Evolutionary conservation across 371 early-diverging fungal species (phyloP), one percentile per base, ranked within the genome.

Genomic region (Mucor velutinosus): DNA sequence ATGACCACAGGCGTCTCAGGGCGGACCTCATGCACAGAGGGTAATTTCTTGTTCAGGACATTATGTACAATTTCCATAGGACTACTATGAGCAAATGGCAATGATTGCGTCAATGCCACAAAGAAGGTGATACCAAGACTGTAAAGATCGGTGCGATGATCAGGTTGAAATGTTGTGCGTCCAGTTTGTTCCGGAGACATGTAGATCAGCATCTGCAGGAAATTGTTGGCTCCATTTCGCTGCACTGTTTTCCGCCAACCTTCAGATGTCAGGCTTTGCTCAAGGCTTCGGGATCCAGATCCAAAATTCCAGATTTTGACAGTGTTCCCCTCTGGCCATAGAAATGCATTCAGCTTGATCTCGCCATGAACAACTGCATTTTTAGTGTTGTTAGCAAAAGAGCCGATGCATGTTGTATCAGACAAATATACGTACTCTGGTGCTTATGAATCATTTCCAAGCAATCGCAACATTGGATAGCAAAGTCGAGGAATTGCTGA

Each of bases 101-200:
- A 66, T 29, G 78, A 74, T 62, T 80, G 80, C 4, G 86, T 83
- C 45, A 87, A 63, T 11, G 83, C 49, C 33, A 85, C 75, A 57
- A 78, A 87, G 30, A 87, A 76, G 0, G 84, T 83, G 30, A 83
- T 82, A 4, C 88, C 88, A 15, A 87, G 70, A 29, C 82, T 84
- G 67, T 87, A 87, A 7, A 87, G 80, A 65, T 87, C 88, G 15
- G 88, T 87, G 25, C 88, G 75, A 68, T 86, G 83, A 65, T 87
- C 88, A 27, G 86, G 84, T 57, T 83, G 84, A 37, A 85, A 85
- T 51, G 85, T 81, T 15, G 88, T 86, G 51, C 86, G 74, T 29
- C 86, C 86, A 0, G 86, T 87, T 64, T 87, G 88, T 39, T 88
- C 87, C 5, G 88, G 86, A 7, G 86, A 83, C 79, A 86, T 75